Conservation (phyloP, 805 yeast genomes). For the Wickerhamomyces canadensis region DNA sequence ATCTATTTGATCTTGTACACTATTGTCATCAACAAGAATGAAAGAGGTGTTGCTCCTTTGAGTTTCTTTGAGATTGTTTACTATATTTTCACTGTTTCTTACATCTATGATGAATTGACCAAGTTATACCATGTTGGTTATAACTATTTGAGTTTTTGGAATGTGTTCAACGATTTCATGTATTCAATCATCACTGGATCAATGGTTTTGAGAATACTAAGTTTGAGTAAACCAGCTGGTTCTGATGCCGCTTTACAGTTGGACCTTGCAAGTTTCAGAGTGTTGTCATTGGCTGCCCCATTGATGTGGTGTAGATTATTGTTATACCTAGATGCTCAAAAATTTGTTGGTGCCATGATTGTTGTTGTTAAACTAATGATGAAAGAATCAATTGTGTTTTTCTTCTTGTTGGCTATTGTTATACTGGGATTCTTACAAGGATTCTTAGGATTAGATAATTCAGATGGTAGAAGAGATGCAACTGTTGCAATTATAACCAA, state of each 20-base stretch:
- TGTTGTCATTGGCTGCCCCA: conserved; percentile 78
- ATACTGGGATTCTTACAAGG: conserved; percentile 83
- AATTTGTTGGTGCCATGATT: conserved; percentile 84
- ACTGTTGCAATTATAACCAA: conserved; percentile 58
- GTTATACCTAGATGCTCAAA: conserved; percentile 70
- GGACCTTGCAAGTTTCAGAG: conserved; percentile 59
- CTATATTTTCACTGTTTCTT: conserved; percentile 62
- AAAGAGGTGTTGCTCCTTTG: conserved; percentile 29
- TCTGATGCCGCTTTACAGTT: conserved; percentile 26
- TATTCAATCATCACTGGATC: conserved; percentile 51
- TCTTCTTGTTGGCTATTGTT: conserved; percentile 63
- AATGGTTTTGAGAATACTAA: conserved; percentile 44
- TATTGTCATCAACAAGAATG: conserved; percentile 53
- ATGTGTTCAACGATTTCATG: conserved; percentile 68
- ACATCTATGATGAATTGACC: conserved; percentile 57
- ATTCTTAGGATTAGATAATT: conserved; percentile 78
- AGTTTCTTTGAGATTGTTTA: conserved; percentile 49
- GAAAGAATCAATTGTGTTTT: conserved; percentile 81
- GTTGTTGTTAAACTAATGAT: conserved; percentile 82
- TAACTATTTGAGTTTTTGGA: conserved; percentile 71
- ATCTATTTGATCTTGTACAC: conserved; percentile 60
- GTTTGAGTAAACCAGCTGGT: conserved; percentile 24
- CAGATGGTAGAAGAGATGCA: conserved; percentile 79
- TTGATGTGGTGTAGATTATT: conserved; percentile 79
- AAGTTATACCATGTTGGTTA: conserved; percentile 76